Base-by-base conservation (phyloP, 129 eudicot genomes). In the Helichrysum umbraculigerum region DNA sequence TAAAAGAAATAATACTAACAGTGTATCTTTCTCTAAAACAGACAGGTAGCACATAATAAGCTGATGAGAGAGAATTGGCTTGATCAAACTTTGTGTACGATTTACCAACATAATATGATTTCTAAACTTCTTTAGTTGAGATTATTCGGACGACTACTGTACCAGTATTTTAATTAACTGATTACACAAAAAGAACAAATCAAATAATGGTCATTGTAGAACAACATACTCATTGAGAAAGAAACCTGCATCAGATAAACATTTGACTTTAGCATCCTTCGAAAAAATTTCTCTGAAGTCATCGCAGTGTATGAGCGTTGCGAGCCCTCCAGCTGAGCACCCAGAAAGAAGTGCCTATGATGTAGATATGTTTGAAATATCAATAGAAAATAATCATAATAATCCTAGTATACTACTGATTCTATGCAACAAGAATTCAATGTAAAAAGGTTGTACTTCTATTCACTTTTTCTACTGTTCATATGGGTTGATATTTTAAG, bases 261-360 rank as follows among this genome's bases (percentile, higher is more conserved):
- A 92, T 82, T 92, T 92, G 79, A 92, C 96, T 78, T 61, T 79
- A 70, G 96, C 84, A 57, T 80, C 77, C 70, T 89, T 87, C 22
- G 97, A 92, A 78, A 92, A 70, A 80, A 87, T 72, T 34, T 74
- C 81, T 47, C 84, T 87, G 77, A 92, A 92, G 78, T 80, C 91
- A 76, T 92, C 97, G 78, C 97, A 92, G 80, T 89, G 97, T 77
- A 92, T 87, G 74, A 92, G 90, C n/a, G 93, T 89, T 61, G 97
- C 96, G 72, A 92, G 83, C 60, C 91, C 97, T 82, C 97, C 97
- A 82, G 97, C 97, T 62, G 97, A 92, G 81, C 97, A 92, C 74
- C 97, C 97, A 81, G 97, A 83, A 82, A 92, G 96, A 84, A 92
- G 89, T 78, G 97, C 97, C 97, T 92, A 88, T 72, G 76, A 84